Conservation (phyloP, 208 protist genomes). For the Leishmania mexicana region DNA sequence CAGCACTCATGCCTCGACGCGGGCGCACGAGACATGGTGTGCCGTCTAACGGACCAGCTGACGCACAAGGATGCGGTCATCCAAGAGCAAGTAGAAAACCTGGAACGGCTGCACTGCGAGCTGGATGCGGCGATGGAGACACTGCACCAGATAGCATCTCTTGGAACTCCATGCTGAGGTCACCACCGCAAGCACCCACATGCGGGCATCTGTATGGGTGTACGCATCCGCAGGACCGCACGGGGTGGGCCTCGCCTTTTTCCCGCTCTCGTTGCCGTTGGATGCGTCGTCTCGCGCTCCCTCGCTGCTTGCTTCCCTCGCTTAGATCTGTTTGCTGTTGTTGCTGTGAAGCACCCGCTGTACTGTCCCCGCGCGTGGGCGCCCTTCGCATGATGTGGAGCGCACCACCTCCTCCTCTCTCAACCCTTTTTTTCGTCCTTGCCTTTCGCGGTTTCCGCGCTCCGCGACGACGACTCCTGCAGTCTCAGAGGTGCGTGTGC, state of each 20-base stretch:
- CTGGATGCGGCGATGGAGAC: slow-evolving; percentile 45
- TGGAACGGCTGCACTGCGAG: slow-evolving; percentile 42
- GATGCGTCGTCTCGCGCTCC: no score
- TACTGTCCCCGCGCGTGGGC: no score
- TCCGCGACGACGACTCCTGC: background rate
- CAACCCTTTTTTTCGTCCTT: background rate
- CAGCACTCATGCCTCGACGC: background rate
- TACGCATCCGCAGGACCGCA: background rate
- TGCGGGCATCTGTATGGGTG: background rate
- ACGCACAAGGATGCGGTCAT: slow-evolving; percentile 35
- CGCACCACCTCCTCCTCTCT: background rate
- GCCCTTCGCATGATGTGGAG: no score
- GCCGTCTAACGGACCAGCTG: slow-evolving; percentile 17
- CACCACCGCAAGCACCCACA: background rate
- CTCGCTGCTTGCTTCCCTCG: no score
- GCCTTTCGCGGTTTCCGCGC: background rate
- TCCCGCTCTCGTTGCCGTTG: no score
- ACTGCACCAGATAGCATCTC: slow-evolving; percentile 30
- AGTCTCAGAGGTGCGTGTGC: no score
- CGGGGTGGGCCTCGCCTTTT: no score
- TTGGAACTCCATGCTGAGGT: background rate
- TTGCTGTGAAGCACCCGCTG: background rate
- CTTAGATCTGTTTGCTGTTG: no score
- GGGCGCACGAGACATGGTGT: slow-evolving; percentile 9
- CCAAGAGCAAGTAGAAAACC: slow-evolving; percentile 17